Conservation (phyloP, 2,329 filamentous ascomycete genomes). For the Ophiostoma quercus region DNA sequence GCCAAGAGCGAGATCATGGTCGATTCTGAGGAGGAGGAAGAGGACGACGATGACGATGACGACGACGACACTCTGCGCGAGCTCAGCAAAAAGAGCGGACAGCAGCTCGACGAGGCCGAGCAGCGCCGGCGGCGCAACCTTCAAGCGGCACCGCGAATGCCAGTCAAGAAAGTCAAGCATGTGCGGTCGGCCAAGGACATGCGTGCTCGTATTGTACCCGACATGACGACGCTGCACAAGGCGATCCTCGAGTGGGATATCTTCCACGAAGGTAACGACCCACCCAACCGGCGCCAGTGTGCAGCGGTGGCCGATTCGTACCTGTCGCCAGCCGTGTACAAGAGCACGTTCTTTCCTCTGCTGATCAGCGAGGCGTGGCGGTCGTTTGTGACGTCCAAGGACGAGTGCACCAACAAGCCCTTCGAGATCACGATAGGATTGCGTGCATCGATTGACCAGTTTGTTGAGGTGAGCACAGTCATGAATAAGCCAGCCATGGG, state of each 20-base stretch:
- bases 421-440: slow-evolving; percentile 86
- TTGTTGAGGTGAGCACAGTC: slow-evolving; percentile 77
- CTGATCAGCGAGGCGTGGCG: slow-evolving; percentile 94
- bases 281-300: slow-evolving; percentile 70
- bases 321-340: slow-evolving; percentile 69
- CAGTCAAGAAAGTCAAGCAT: slow-evolving; percentile 78
- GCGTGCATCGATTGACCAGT: slow-evolving; percentile 85
- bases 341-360: slow-evolving; percentile 83
- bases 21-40: slow-evolving; percentile 67
- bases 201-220: slow-evolving; percentile 83
- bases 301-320: slow-evolving; percentile 74
- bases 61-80: slow-evolving; percentile 53
- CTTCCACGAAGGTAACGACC: slow-evolving; percentile 81
- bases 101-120: slow-evolving; percentile 47
- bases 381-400: slow-evolving; percentile 81
- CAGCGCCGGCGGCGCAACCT: slow-evolving; percentile 47
- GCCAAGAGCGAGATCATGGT: slow-evolving; percentile 87
- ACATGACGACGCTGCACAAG: slow-evolving; percentile 78
- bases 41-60: slow-evolving; percentile 62
- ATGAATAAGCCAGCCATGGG: slow-evolving; percentile 50
- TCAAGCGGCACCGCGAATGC: slow-evolving; percentile 49
- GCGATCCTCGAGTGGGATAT: slow-evolving; percentile 92
- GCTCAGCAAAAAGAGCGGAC: slow-evolving; percentile 43
- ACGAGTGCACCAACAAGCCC: slow-evolving; percentile 72
- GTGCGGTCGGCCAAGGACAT: slow-evolving; percentile 85